phyloP scores from a whole-genome alignment of 148 eudicot species.

The Suaeda aralocaspica region DNA sequence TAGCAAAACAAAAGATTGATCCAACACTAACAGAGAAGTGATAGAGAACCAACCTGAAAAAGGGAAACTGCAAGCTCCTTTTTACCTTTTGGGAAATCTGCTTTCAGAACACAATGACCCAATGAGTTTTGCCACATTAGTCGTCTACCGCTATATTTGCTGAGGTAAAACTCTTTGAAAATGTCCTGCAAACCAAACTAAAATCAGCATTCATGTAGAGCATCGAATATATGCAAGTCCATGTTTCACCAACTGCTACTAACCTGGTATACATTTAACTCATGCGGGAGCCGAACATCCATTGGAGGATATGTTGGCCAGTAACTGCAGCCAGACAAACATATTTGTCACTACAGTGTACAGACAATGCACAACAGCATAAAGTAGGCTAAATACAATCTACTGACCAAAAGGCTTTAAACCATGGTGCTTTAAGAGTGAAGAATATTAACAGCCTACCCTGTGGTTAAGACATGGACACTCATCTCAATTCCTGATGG shows the following conservation, averaged over 20 bases:
- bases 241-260: conserved; percentile 16
- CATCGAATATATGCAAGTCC: background rate
- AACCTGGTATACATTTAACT: conserved; percentile 95
- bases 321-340: conserved; percentile 54
- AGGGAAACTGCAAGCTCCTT: conserved; percentile 96
- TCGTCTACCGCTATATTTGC: conserved; percentile 92
- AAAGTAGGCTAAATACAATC: background rate
- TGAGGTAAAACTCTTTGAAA: conserved; percentile 89
- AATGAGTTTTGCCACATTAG: conserved; percentile 98
- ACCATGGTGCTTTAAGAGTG: background rate
- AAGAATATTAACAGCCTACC: conserved; percentile 37
- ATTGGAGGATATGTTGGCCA: conserved; percentile 99
- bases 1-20: background rate
- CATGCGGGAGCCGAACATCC: conserved; percentile 95
- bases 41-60: conserved; percentile 69
- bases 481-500: conserved; percentile 99
- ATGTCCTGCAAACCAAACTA: conserved; percentile 59
- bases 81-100: conserved; percentile 82
- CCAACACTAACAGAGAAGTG: background rate
- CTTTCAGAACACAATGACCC: conserved; percentile 91
- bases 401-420: background rate
- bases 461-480: conserved; percentile 95
- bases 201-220: background rate
- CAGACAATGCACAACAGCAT: conserved; percentile 14
- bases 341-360: conserved; percentile 8